A percentile compares a stretch with the other conserved stretches of the same genome.
phyloP scores from a whole-genome alignment of 108 stramenopile genomes.

The Cyclotella sp. region DNA sequence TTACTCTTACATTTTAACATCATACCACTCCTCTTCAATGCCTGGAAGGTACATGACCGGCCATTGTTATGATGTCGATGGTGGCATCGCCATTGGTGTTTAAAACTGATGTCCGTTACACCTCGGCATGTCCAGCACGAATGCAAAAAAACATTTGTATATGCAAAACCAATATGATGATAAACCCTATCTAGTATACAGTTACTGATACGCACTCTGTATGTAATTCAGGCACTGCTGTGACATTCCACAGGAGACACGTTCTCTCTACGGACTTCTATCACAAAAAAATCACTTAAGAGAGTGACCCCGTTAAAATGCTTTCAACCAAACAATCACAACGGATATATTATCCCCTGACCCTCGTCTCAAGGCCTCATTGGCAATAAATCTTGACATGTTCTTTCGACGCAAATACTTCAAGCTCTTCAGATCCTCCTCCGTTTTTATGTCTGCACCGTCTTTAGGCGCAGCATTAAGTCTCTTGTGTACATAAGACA shows the following conservation, averaged over 20 bases:
- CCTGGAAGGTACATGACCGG: slow-evolving; percentile 51
- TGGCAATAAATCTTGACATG: slow-evolving; percentile 73
- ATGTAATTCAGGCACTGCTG: not conserved
- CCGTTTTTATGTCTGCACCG: slow-evolving; percentile 36
- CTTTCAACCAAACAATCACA: slow-evolving; percentile 82
- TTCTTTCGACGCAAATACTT: slow-evolving; percentile 55
- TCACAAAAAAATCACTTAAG: not conserved
- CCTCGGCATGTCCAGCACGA: not conserved
- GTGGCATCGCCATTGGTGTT: slow-evolving; percentile 70
- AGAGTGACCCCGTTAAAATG: slow-evolving; percentile 15
- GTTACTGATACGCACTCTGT: not conserved
- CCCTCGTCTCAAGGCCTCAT: slow-evolving; percentile 81
- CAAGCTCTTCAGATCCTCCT: slow-evolving; percentile 42
- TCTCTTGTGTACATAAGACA: slow-evolving; percentile 79
- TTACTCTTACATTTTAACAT: not conserved
- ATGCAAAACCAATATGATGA: not conserved
- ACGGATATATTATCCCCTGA: slow-evolving; percentile 87
- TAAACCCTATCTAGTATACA: slow-evolving; percentile 16
- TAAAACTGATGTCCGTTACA: not conserved
- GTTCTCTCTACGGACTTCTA: not conserved
- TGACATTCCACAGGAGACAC: slow-evolving; percentile 8
- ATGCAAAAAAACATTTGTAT: not conserved
- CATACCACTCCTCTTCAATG: not conserved
- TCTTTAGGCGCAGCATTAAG: slow-evolving; percentile 51
- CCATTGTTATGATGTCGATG: slow-evolving; percentile 73